Base-by-base conservation (phyloP, 768 basidiomycete species). In the Boletus rex-veris region DNA sequence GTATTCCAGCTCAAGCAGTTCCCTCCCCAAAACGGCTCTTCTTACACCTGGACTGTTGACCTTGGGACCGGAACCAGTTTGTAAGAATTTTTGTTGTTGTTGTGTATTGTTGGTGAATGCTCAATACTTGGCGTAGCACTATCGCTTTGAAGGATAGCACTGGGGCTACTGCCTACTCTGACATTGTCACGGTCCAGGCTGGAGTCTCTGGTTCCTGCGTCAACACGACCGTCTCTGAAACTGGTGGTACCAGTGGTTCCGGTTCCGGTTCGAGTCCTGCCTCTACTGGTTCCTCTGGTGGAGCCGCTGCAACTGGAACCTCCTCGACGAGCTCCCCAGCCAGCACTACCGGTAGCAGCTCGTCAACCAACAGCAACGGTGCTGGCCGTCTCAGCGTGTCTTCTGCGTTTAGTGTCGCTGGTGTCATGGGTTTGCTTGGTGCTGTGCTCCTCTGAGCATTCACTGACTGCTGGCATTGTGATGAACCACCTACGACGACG, bases 41-140 rank as follows among this genome's bases (percentile, higher is more conserved):
- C 58, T 41, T 60, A 72, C 53, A 84, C 84, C 6, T 90, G 86
- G 86, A 61, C 33, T 7, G 82, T 81, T 38, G 75, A 85, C 60
- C 59, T 87, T 10, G 55, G 59, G 0, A 42, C 67, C 2, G 75
- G 75, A 21, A 77, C 77, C 15, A 53, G 59, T 31, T 73, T 86
- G 86, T 88, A 60, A 58, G 45, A 5, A 8, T 44, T 36, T 15
- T 46, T n/a, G n/a, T 4, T 7, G 9, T 38, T 24, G 3, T 3
- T 15, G 3, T 24, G 1, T 37, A 15, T 15, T 6, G 2, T 33
- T 1, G 1, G 11, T 14, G 0, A 18, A 9, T 35, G 11, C 45
- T 55, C 9, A 63, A 33, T 8, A 24, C 30, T 18, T 4, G 14
- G 3, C 58, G 12, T 47, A 90, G 87, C 59, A 79, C 79, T n/a